These are phyloP conservation scores for Exidia glandulosa DNA, from an alignment of 768 basidiomycete species.

Conservation along the genomic window DNA sequence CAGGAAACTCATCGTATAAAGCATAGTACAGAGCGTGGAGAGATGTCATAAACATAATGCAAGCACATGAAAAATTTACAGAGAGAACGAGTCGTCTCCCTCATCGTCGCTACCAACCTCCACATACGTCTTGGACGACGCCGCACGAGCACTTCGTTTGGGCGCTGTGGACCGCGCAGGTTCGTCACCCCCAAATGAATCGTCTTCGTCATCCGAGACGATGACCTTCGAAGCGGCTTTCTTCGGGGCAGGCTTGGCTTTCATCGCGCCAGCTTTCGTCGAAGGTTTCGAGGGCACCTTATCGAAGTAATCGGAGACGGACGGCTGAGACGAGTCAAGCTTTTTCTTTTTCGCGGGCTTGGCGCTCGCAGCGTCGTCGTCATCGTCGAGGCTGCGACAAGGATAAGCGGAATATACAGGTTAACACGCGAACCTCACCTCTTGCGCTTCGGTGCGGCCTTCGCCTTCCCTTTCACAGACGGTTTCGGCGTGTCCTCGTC, in stretches of 20 bases:
- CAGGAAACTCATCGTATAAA: no score
- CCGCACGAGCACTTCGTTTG: conserved; percentile 37
- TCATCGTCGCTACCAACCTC: conserved; percentile 45
- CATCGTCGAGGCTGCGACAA: conserved; percentile 25
- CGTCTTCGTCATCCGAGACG: conserved; percentile 36
- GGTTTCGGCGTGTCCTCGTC: conserved; percentile 10
- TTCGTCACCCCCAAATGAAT: conserved; percentile 30
- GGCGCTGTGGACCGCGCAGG: conserved; percentile 32
- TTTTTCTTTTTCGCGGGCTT: conserved; percentile 49
- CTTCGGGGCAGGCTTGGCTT: conserved; percentile 22
- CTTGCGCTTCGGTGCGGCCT: conserved; percentile 49
- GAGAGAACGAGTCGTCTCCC: conserved; percentile 16
- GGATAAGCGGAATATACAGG: neutral
- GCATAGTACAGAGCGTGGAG: no score
- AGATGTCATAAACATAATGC: no score
- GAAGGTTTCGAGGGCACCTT: conserved; percentile 17
- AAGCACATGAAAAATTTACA: conserved; percentile 2
- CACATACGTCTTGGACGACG: conserved; percentile 46
- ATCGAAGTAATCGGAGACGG: conserved; percentile 51
- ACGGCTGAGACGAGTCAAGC: conserved; percentile 23
- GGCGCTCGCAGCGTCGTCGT: conserved; percentile 22
- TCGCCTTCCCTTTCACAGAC: conserved; percentile 33
- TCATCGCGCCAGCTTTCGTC: conserved; percentile 24
- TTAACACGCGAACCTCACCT: conserved; percentile 31
- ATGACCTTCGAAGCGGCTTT: conserved; percentile 31